Base-by-base conservation (phyloP, 2,329 filamentous ascomycete genomes). In the Aureobasidium sp. region DNA sequence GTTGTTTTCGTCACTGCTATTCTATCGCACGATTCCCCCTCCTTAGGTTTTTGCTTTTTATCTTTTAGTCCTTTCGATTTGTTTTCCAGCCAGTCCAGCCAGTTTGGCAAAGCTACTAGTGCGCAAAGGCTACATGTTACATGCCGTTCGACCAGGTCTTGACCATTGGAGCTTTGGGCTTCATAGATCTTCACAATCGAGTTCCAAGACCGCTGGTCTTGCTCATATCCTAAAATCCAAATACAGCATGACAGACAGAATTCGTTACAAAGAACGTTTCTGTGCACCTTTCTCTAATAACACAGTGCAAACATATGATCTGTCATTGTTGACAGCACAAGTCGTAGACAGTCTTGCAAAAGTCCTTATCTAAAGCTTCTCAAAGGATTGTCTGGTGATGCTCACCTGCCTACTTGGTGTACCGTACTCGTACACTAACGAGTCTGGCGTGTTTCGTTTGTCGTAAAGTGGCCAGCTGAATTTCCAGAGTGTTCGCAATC, bases 1-100 rank as follows among this genome's bases (percentile, higher is more conserved):
- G 37, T 44, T n/a, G 13, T 61, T 46, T 24, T 53, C 36, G 12
- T 34, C 37, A 47, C 20, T 46, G 47, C 29, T 48, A 27, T 47
- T 44, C 17, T 47, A 53, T 59, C 43, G 60, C 60, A 62, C 43
- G 60, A 48, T 62, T 53, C 48, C 59, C 59, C 59, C 59, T 61
- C 46, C 57, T 61, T 61, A 57, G 53, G 39, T 13, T 37, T 20
- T 59, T 37, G 41, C 41, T 37, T 39, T 48, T 59, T 39, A 20
- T 20, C 29, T 37, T 34, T 39, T 59, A 32, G 47, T 36, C 20
- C 10, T 27, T 29, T 29, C 10, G 15, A 29, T 29, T 17, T 10
- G n/a, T 20, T 41, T 20, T 5, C 20, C 20, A 20, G 20, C 20
- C 20, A 20, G 20, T 20, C 20, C 52, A 56, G 29, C 3, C 39